Evolutionary conservation across 805 yeast species (phyloP).

Genomic region (Suhomyces faveliae): DNA sequence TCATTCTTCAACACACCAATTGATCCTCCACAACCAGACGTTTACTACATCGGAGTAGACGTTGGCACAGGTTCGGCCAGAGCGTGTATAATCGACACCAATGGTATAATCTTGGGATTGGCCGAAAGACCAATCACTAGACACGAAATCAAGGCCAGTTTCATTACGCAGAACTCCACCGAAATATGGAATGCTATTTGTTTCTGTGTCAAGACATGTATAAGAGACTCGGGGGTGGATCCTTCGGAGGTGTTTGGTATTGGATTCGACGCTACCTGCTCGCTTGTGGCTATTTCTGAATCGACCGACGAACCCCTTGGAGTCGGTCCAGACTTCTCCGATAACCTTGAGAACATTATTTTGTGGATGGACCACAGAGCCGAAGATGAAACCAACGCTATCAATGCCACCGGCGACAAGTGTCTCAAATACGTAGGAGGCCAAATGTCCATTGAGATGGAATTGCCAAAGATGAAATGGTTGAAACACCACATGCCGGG

Average conservation of each 20-base stretch:
- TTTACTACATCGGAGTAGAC: slow-evolving; percentile 76
- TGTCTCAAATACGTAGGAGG: slow-evolving; percentile 94
- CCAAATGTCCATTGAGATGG: slow-evolving; percentile 97
- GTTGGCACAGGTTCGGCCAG: slow-evolving; percentile 98
- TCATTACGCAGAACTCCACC: slow-evolving; percentile 81
- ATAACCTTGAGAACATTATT: slow-evolving; percentile 75
- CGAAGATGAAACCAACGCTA: slow-evolving; percentile 69
- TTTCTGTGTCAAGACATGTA: slow-evolving; percentile 71
- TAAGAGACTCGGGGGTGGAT: slow-evolving; percentile 73
- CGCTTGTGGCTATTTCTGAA: slow-evolving; percentile 77
- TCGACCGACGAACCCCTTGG: slow-evolving; percentile 67
- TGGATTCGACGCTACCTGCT: slow-evolving; percentile 97
- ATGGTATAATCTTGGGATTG: slow-evolving; percentile 76
- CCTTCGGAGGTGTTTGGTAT: slow-evolving; percentile 72
- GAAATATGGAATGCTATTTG: slow-evolving; percentile 92
- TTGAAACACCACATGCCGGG: slow-evolving; percentile 78
- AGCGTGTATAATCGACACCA: slow-evolving; percentile 83
- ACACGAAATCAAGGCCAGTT: slow-evolving; percentile 68
- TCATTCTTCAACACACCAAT: slow-evolving; percentile 31
- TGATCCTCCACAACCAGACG: slow-evolving; percentile 44
- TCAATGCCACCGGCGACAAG: slow-evolving; percentile 77
- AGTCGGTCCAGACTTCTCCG: slow-evolving; percentile 87
- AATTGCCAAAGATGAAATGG: slow-evolving; percentile 96
- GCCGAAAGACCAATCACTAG: slow-evolving; percentile 78
- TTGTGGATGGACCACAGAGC: slow-evolving; percentile 99